Evolutionary conservation across 2,329 filamentous ascomycete genomes (phyloP).

Genomic region (Ceratocystis lukuohia): DNA sequence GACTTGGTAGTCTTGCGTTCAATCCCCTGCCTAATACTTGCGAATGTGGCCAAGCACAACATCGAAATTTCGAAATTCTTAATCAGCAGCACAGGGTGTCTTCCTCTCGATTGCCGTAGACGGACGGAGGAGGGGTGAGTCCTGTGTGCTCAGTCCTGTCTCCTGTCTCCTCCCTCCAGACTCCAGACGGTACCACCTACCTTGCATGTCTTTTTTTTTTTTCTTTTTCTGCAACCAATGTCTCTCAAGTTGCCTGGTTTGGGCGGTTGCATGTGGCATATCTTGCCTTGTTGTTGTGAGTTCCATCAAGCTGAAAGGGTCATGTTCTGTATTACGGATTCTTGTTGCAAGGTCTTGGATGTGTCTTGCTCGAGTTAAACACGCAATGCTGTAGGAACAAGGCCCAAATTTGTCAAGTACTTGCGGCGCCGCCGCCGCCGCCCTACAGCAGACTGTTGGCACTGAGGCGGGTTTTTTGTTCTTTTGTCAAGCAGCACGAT

Average conservation of each 20-base stretch:
- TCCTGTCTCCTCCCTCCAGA: not conserved
- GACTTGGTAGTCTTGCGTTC: not conserved
- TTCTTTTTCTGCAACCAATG: not conserved
- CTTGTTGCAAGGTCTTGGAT: not conserved
- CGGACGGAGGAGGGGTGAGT: not conserved
- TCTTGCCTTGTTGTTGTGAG: not conserved
- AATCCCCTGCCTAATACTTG: not conserved
- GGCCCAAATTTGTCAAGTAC: not conserved
- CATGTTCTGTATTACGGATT: not conserved
- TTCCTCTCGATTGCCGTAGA: no score
- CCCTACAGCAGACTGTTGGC: no score
- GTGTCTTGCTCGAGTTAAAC: not conserved
- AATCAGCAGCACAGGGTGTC: no score
- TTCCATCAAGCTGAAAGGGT: not conserved
- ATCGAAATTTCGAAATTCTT: not conserved
- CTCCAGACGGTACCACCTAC: not conserved
- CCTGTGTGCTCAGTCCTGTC: not conserved
- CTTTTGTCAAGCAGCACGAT: no score
- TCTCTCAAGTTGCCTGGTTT: not conserved
- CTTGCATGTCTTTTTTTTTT: not conserved
- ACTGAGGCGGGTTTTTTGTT: no score
- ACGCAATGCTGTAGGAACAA: not conserved
- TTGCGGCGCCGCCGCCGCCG: not conserved
- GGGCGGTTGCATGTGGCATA: not conserved
- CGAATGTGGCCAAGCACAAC: not conserved